A percentile compares a stretch with the other conserved stretches of the same genome.
Conservation (phyloP, 768 basidiomycete genomes). For the Trametes villosa region DNA sequence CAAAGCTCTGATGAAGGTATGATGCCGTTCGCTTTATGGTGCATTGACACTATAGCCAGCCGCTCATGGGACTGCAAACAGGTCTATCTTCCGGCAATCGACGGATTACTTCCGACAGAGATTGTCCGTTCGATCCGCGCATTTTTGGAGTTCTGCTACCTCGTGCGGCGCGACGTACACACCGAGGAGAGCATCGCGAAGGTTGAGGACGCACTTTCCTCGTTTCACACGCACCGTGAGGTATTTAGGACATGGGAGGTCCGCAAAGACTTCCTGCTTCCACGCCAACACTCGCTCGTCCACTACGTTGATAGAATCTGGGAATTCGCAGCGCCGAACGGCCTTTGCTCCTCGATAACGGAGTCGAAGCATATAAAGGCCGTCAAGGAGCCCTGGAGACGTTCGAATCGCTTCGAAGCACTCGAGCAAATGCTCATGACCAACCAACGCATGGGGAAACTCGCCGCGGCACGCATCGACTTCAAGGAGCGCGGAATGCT, state of each 20-base stretch:
- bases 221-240: background rate
- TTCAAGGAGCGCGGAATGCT: background rate
- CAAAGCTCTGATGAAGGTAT: background rate
- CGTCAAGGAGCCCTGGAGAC: background rate
- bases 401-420: background rate
- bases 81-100: conserved; percentile 17
- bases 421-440: background rate
- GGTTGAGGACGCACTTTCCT: background rate
- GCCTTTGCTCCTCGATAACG: background rate
- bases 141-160: conserved; percentile 29
- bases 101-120: conserved; percentile 14
- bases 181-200: conserved; percentile 7
- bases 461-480: background rate
- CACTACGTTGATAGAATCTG: background rate
- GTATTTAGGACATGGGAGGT: background rate
- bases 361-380: background rate
- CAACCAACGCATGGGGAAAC: background rate
- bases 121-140: conserved; percentile 14
- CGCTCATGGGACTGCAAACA: background rate
- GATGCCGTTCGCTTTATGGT: background rate
- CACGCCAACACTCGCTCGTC: background rate
- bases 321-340: background rate
- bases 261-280: background rate
- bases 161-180: conserved; percentile 24
- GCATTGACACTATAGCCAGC: background rate